Base-by-base conservation (phyloP, 805 yeast genomes). In the Jamesozyma jinghongensis region DNA sequence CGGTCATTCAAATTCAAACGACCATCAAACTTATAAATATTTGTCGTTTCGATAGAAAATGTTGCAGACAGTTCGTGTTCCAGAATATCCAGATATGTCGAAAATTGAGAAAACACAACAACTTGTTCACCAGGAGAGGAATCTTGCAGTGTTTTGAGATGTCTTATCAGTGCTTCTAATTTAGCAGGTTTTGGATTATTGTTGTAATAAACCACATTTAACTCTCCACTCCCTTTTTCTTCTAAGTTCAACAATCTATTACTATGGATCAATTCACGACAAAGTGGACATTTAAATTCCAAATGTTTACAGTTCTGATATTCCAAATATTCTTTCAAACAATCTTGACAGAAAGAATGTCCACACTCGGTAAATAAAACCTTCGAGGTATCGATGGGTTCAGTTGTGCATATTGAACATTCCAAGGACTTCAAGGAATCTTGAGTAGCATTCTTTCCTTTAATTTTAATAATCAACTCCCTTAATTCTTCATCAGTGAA, bases 21-120 rank as follows among this genome's bases (percentile, higher is more conserved):
- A 3, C 97, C 97, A 57, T 88, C 97, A 52, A 90, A 85, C 48
- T 87, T 79, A 41, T 73, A 70, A 3, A 80, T 73, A 0, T 62
- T 59, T 3, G 47, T 42, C 5, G 36, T 37, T 7, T 50, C 44
- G 5, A 33, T 13, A 2, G 53, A 33, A 43, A 83, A 72, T 1
- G 76, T 78, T 5, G 66, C 61, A 3, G 59, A 61, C 3, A 88
- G 59, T 47, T 81, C 92, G 16, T 54, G 57, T 50, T 82, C 81
- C 40, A 88, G 74, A 8, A 85, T 65, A 57, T 86, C 95, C 44
- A 88, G 59, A 53, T 77, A 90, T 0, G 85, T 72, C 0, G 95
- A 83, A 52, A 88, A 88, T 51, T 90, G 97, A 2, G 96, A 86
- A 54, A 90, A 90, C 0, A 90, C 88, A 37, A 90, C 87, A 3